A percentile compares a stretch with the other conserved stretches of the same genome.
phyloP scores from a whole-genome alignment of 148 eudicot species.

The Fagopyrum homotropicum region DNA sequence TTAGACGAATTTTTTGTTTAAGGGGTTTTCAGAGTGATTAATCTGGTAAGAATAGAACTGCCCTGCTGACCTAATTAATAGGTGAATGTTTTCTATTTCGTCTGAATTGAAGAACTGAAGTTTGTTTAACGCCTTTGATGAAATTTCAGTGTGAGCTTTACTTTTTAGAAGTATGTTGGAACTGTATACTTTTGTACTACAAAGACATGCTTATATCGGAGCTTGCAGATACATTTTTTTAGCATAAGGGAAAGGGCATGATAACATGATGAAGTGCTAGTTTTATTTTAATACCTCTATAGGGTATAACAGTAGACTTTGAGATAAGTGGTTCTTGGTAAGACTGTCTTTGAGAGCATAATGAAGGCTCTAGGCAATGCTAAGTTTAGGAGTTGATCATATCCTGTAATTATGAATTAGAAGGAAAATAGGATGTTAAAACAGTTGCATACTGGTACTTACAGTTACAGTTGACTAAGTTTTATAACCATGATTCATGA shows the following conservation, averaged over 20 bases:
- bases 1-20: not conserved
- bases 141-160: not conserved
- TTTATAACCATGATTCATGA: not conserved
- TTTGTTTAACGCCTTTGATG: not conserved
- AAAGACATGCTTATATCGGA: not conserved
- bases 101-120: not conserved
- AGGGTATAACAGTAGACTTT: not conserved
- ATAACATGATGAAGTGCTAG: not conserved
- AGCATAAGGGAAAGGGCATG: not conserved
- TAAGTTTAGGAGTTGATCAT: not conserved
- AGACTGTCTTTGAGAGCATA: not conserved
- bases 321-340: not conserved
- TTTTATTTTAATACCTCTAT: not conserved
- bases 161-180: not conserved
- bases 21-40: not conserved
- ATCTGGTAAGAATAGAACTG: not conserved
- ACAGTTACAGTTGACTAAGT: not conserved
- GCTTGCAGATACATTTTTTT: not conserved
- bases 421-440: not conserved
- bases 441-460: not conserved
- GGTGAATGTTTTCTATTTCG: not conserved
- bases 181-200: not conserved
- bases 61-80: not conserved
- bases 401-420: not conserved
- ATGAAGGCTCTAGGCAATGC: not conserved